phyloP scores from a whole-genome alignment of 306 rosid species.

The Ceratonia siliqua region DNA sequence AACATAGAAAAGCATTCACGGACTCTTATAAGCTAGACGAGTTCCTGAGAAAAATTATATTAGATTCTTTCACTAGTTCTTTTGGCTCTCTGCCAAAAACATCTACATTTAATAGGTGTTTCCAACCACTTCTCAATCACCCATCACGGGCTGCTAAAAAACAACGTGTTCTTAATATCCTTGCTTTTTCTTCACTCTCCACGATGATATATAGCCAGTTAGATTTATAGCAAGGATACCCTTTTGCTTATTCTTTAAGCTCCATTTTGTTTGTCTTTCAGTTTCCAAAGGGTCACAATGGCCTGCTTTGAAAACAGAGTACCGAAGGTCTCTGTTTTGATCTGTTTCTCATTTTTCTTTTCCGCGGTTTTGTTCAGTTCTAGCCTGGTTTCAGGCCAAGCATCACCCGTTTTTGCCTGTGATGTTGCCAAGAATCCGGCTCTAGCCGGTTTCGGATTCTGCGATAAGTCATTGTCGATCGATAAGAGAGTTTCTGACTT shows the following conservation, averaged over 20 bases:
- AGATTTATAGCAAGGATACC: slow-evolving; percentile 25
- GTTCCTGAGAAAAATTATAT: not conserved
- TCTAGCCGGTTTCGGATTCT: slow-evolving; percentile 57
- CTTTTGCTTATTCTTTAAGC: not conserved
- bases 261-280: not conserved
- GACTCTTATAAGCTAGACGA: slow-evolving; percentile 7
- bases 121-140: slow-evolving; percentile 29
- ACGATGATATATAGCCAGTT: not conserved
- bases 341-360: slow-evolving; percentile 34
- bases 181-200: not conserved
- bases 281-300: slow-evolving; percentile 39
- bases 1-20: slow-evolving; percentile 26
- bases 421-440: slow-evolving; percentile 43
- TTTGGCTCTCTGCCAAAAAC: slow-evolving; percentile 34
- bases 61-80: slow-evolving; percentile 26
- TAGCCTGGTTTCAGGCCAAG: slow-evolving; percentile 47
- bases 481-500: slow-evolving; percentile 64
- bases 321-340: slow-evolving; percentile 59
- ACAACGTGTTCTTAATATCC: slow-evolving; percentile 36
- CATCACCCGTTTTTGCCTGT: slow-evolving; percentile 69
- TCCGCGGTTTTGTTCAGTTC: slow-evolving; percentile 12
- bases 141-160: slow-evolving; percentile 67
- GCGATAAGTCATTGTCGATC: slow-evolving; percentile 53
- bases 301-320: slow-evolving; percentile 52
- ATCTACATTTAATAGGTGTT: slow-evolving; percentile 31